These are phyloP conservation scores for Pseudogymnoascus sp. DNA, from an alignment of 2,329 filamentous ascomycete species.

Conservation along the genomic window DNA sequence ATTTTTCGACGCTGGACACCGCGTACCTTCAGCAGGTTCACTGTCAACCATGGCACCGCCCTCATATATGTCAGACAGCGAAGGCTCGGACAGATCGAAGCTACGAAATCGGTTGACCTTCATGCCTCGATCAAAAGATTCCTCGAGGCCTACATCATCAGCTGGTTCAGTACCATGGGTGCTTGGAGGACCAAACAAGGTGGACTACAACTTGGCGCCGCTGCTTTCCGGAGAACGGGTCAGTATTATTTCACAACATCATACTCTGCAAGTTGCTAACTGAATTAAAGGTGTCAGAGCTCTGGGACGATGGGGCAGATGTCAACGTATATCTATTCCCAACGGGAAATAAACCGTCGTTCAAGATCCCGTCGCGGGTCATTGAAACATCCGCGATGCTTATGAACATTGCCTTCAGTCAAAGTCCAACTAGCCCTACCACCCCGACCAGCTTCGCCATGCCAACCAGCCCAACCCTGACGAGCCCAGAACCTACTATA, in stretches of 20 bases:
- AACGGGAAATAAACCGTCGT: slow-evolving; percentile 47
- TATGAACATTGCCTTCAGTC: slow-evolving; percentile 14
- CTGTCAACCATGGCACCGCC: neutral
- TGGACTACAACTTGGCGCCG: slow-evolving; percentile 49
- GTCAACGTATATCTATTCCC: slow-evolving; percentile 53
- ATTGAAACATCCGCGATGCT: slow-evolving; percentile 41
- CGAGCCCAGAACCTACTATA: neutral
- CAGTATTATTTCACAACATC: slow-evolving; percentile 11
- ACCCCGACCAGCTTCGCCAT: slow-evolving; percentile 39
- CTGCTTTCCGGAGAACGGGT: slow-evolving; percentile 51
- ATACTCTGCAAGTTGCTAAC: slow-evolving; percentile 11
- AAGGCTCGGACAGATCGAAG: neutral
- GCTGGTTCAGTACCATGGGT: slow-evolving; percentile 42
- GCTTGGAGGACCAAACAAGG: slow-evolving; percentile 42
- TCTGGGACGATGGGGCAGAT: slow-evolving; percentile 56
- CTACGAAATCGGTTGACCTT: slow-evolving; percentile 1
- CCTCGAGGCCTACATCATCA: slow-evolving; percentile 17
- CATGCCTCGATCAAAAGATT: slow-evolving; percentile 10
- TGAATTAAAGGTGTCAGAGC: slow-evolving; percentile 49
- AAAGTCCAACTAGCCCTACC: slow-evolving; percentile 6
- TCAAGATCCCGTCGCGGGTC: slow-evolving; percentile 50
- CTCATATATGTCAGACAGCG: neutral
- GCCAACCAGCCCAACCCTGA: slow-evolving; percentile 36
- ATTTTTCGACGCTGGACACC: neutral
- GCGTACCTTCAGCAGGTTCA: neutral